phyloP scores from a whole-genome alignment of 2,329 filamentous ascomycete genomes.

The Epichloe amarillans region DNA sequence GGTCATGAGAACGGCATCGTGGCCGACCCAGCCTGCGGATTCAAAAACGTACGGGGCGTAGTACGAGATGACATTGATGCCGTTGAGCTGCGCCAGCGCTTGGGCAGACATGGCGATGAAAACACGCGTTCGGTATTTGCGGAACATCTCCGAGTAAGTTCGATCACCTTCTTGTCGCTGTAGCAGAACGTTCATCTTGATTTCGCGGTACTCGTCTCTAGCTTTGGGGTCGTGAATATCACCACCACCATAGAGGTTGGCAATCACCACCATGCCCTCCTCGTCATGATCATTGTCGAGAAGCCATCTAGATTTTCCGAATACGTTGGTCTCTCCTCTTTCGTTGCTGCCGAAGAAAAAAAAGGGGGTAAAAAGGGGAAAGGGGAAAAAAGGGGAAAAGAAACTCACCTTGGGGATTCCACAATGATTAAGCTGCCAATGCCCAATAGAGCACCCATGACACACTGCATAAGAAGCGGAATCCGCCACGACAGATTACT shows the following conservation, averaged over 20 bases:
- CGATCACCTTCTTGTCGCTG: slow-evolving; percentile 91
- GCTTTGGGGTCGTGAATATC: slow-evolving; percentile 91
- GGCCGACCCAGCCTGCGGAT: slow-evolving; percentile 87
- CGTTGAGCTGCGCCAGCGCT: slow-evolving; percentile 88
- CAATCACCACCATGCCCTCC: slow-evolving; percentile 95
- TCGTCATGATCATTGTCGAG: slow-evolving; percentile 96
- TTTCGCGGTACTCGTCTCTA: slow-evolving; percentile 91
- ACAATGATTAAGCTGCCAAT: slow-evolving; percentile 85
- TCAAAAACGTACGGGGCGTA: slow-evolving; percentile 96
- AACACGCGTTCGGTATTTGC: slow-evolving; percentile 76
- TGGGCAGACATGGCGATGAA: slow-evolving; percentile 99
- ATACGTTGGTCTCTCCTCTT: background rate
- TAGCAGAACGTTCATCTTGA: slow-evolving; percentile 94
- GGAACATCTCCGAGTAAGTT: slow-evolving; percentile 89
- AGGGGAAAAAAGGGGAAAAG: slow-evolving; percentile 1
- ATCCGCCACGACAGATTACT: slow-evolving; percentile 81
- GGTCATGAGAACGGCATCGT: slow-evolving; percentile 89
- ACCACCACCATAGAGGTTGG: slow-evolving; percentile 88
- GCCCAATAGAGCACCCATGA: slow-evolving; percentile 81
- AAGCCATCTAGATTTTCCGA: slow-evolving; percentile 56
- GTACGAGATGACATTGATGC: slow-evolving; percentile 99
- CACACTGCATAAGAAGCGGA: slow-evolving; percentile 80
- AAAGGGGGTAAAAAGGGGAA: too few species aligned
- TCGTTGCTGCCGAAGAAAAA: background rate
- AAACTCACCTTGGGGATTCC: slow-evolving; percentile 73